Evolutionary conservation across 164 flowering plant genomes (phyloP), one percentile per base, ranked within the genome.

Genomic region (Aristolochia fimbriata): DNA sequence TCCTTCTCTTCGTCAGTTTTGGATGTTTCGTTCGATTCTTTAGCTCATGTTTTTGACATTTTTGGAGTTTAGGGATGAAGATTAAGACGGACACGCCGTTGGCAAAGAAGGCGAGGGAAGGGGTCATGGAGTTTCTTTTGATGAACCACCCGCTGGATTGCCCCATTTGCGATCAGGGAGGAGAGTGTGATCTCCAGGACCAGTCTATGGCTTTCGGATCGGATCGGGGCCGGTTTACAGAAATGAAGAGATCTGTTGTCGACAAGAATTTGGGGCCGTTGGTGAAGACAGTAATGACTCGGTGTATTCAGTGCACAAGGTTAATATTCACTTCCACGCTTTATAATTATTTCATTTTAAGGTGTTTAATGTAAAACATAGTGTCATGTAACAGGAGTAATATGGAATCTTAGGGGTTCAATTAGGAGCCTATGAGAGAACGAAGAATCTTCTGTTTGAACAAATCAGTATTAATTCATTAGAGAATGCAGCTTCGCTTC

Each of bases 131-230:
- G 74, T 94, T 94, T 74, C 74, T 94, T 71, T 68, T 94, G 65
- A 94, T 94, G 99, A 94, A 91, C 70, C 99, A 94, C 70, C 99
- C 99, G 1, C 56, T 94, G 69, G 99, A 94, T 76, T 94, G 99
- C 68, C 97, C 99, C 47, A 94, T 94, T 67, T 94, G 99, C 72
- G 97, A 94, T 73, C 99, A 94, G 72, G 99, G 99, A 59, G 99
- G 99, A 66, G 97, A 94, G 65, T 94, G 99, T 79, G 99, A 94
- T 77, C 90, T 94, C 43, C 97, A 94, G 78, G 99, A 94, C 67
- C 97, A 94, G 76, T 94, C 99, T 24, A 94, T 91, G 99, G 97
- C 96, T 17, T 94, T 94, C 68, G 99, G 99, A 47, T 88, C 99
- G 48, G 99, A 91, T 76, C 84, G 99, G 6, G 97, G 99, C 49